Evolutionary conservation across 1,284 basidiomycete genomes (phyloP).

Genomic region (Takashimella tepidaria): DNA sequence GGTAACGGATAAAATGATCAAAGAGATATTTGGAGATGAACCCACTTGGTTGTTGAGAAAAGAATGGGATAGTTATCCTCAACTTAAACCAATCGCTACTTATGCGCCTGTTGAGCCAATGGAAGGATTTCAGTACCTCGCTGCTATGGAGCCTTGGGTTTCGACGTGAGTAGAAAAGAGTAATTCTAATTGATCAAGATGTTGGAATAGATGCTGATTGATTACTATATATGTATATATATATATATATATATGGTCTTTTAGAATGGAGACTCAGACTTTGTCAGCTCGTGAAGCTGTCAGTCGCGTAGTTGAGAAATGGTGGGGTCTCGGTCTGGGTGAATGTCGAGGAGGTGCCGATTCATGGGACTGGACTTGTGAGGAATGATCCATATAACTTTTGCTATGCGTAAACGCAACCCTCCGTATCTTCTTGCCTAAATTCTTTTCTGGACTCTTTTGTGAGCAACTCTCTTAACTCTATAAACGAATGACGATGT

Average conservation of each 20-base stretch:
- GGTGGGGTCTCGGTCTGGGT: conserved; percentile 51
- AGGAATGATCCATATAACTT: not conserved
- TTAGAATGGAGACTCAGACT: conserved; percentile 84
- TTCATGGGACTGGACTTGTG: conserved; percentile 46
- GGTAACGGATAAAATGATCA: conserved; percentile 65
- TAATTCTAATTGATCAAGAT: too few species aligned
- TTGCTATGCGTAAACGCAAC: too few species aligned
- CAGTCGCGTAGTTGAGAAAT: conserved; percentile 65
- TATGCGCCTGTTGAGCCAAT: conserved; percentile 75
- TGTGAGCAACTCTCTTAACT: too few species aligned
- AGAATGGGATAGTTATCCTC: conserved; percentile 54
- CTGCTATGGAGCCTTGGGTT: conserved; percentile 75
- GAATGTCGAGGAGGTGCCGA: conserved; percentile 34
- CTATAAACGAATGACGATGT: too few species aligned
- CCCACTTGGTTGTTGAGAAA: conserved; percentile 81
- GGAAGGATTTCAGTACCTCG: conserved; percentile 76
- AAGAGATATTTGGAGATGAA: conserved; percentile 54
- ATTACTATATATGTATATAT: too few species aligned
- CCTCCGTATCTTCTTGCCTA: too few species aligned
- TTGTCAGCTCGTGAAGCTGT: conserved; percentile 76
- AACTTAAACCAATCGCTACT: conserved; percentile 58
- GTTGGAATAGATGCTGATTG: too few species aligned
- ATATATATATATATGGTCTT: too few species aligned
- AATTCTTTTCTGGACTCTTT: too few species aligned
- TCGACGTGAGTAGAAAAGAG: conserved; percentile 31